Evolutionary conservation across 305 asterid species (phyloP).

Genomic region (Solanum hybrid): DNA sequence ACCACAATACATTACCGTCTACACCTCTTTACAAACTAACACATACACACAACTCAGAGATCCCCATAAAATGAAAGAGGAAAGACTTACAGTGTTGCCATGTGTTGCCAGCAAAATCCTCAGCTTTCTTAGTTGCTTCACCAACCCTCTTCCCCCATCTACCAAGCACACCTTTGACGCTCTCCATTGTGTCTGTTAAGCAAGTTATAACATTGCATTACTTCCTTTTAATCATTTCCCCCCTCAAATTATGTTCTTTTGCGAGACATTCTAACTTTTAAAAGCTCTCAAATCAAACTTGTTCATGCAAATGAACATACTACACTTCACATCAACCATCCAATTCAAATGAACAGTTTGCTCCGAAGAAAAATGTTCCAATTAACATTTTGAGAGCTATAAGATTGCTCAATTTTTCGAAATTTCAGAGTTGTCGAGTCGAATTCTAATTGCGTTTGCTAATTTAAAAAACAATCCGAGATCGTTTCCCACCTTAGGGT

Average conservation of each 20-base stretch:
- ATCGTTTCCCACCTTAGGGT: not conserved
- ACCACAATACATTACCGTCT: not conserved
- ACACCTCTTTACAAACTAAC: not conserved
- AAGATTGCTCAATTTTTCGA: not conserved
- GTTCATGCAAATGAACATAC: not conserved
- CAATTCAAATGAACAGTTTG: not conserved
- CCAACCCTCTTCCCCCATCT: slow-evolving; percentile 85
- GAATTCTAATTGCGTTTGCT: not conserved
- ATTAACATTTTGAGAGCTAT: not conserved
- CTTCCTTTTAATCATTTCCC: not conserved
- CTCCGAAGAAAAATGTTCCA: not conserved
- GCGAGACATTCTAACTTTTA: not conserved
- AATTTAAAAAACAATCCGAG: not conserved
- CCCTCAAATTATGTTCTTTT: not conserved
- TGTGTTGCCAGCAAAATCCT: slow-evolving; percentile 82
- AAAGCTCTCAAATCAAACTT: slow-evolving; percentile 3
- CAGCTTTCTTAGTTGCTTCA: slow-evolving; percentile 83
- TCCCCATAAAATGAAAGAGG: not conserved
- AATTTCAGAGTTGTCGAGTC: not conserved
- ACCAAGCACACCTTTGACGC: slow-evolving; percentile 69
- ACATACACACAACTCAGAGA: not conserved
- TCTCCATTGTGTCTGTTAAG: slow-evolving; percentile 54
- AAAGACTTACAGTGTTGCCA: slow-evolving; percentile 81
- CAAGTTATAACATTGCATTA: slow-evolving; percentile 3
- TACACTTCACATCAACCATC: not conserved